Evolutionary conservation across 2,329 filamentous ascomycete species (phyloP).

Genomic region (Dactylellina haptotyla): DNA sequence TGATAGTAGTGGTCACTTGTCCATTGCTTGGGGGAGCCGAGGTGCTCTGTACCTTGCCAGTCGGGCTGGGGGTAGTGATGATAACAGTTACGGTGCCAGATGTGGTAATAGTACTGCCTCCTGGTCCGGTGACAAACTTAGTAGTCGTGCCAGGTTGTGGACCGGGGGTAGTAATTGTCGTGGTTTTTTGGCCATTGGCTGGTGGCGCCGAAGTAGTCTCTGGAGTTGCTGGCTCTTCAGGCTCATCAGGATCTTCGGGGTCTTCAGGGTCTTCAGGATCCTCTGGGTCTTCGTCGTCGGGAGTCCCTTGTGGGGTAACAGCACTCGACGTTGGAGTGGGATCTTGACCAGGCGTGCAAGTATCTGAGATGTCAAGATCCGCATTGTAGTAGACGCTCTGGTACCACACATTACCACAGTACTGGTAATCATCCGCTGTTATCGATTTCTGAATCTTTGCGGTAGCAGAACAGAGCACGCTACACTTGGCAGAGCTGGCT

Average conservation of each 20-base stretch:
- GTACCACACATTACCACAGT: conserved; percentile 17
- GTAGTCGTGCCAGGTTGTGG: background rate
- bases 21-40: no score
- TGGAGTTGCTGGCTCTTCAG: background rate
- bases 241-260: background rate
- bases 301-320: no score
- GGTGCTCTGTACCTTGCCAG: no score
- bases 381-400: conserved; percentile 15
- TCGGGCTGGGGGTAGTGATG: background rate
- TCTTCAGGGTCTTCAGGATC: no score
- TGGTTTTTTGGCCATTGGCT: background rate
- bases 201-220: background rate
- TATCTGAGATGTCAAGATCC: background rate
- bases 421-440: conserved; percentile 9
- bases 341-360: background rate
- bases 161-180: background rate
- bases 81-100: background rate
- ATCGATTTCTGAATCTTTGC: conserved; percentile 5
- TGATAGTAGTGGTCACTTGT: background rate
- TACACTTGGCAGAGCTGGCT: background rate
- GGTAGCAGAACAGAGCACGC: background rate
- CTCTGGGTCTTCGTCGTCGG: no score
- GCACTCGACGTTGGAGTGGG: no score
- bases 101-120: background rate
- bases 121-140: background rate